Evolutionary conservation across 1,139 yeast species (phyloP).

Genomic region (Pichia sp.): DNA sequence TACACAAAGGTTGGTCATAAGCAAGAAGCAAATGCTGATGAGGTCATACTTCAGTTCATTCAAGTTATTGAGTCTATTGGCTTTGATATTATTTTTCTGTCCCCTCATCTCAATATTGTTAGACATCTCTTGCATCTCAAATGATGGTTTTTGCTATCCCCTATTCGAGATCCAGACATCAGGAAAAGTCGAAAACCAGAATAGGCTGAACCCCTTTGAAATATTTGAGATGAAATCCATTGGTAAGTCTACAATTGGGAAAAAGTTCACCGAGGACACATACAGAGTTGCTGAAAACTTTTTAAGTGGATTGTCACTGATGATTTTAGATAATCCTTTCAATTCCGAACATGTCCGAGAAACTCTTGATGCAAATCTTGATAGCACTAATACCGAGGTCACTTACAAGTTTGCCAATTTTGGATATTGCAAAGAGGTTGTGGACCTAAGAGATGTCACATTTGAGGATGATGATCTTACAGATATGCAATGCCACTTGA

Average conservation of each 20-base stretch:
- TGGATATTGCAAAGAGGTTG: slow-evolving; percentile 40
- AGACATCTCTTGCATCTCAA: slow-evolving; percentile 21
- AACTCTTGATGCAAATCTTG: slow-evolving; percentile 2
- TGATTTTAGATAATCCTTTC: slow-evolving; percentile 10
- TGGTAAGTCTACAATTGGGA: neutral
- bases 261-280: neutral
- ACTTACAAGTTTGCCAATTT: slow-evolving; percentile 37
- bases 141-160: slow-evolving; percentile 35
- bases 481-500: neutral
- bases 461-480: slow-evolving; percentile 2
- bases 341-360: slow-evolving; percentile 28
- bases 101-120: slow-evolving; percentile 14
- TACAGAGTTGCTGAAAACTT: neutral
- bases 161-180: slow-evolving; percentile 34
- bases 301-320: slow-evolving; percentile 3
- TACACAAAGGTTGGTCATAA: slow-evolving; percentile 4
- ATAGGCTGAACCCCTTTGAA: neutral
- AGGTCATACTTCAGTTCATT: slow-evolving; percentile 18
- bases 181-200: neutral
- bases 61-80: slow-evolving; percentile 14
- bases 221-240: slow-evolving; percentile 1
- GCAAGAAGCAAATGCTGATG: slow-evolving; percentile 8
- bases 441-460: slow-evolving; percentile 16
- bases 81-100: slow-evolving; percentile 20
- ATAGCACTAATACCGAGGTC: slow-evolving; percentile 1